phyloP scores from a whole-genome alignment of 768 basidiomycete species.

The Pleurotus sapidus region DNA sequence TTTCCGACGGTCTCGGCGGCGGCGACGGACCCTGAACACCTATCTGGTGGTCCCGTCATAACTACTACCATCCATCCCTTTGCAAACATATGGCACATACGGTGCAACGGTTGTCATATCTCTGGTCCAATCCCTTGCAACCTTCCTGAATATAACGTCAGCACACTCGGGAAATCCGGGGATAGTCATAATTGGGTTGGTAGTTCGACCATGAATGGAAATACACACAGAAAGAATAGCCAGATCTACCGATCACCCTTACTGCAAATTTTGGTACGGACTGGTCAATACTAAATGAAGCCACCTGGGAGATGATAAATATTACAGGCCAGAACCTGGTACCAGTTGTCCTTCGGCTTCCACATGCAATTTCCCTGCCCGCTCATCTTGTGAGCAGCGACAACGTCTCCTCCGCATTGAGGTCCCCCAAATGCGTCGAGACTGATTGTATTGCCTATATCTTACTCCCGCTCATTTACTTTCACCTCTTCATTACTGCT shows the following conservation, averaged over 20 bases:
- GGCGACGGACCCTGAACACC: constrained; percentile 5
- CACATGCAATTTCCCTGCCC: constrained; percentile 19
- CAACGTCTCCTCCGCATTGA: constrained; percentile 17
- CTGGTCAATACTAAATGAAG: constrained; percentile 1
- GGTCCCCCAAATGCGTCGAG: constrained; percentile 41
- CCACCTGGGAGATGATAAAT: constrained; percentile 13
- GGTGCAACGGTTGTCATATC: constrained; percentile 5
- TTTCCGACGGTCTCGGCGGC: constrained; percentile 1
- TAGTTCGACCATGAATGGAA: constrained; percentile 5
- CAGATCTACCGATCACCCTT: constrained; percentile 8
- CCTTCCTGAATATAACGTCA: constrained; percentile 3
- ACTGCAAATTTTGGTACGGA: neutral
- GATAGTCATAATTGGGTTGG: constrained; percentile 1
- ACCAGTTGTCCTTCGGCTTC: constrained; percentile 12
- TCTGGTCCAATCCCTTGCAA: neutral
- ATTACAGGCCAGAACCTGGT: constrained; percentile 15
- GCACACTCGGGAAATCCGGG: constrained; percentile 4
- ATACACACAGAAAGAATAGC: neutral
- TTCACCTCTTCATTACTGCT: constrained; percentile 24
- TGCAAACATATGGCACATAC: constrained; percentile 1
- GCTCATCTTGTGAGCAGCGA: constrained; percentile 23
- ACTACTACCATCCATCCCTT: constrained; percentile 1
- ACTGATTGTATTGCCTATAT: constrained; percentile 33
- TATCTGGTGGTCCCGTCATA: neutral
- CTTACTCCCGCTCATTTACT: constrained; percentile 27